Conservation (phyloP, 2,329 filamentous ascomycete species). For the Helotiales sp. region DNA sequence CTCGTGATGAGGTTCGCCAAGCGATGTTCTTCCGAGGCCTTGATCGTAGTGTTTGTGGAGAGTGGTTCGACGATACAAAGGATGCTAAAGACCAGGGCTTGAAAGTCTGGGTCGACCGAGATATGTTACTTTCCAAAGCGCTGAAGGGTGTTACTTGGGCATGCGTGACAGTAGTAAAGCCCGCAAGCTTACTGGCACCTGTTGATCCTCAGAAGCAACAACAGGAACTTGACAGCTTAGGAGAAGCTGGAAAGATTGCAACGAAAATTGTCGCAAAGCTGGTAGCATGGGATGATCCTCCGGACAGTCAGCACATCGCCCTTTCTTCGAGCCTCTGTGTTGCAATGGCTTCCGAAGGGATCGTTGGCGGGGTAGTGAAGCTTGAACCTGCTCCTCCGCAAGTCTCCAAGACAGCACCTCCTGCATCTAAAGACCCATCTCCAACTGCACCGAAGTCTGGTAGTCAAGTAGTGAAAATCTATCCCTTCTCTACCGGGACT, state of each 20-base stretch:
- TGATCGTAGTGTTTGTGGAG: slow-evolving; percentile 69
- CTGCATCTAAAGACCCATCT: slow-evolving; percentile 47
- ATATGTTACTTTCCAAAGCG: slow-evolving; percentile 72
- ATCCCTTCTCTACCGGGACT: slow-evolving; percentile 71
- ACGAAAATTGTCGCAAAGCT: slow-evolving; percentile 78
- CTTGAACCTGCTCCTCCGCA: slow-evolving; percentile 75
- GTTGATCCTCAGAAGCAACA: slow-evolving; percentile 71
- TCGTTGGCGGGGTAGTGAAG: slow-evolving; percentile 86
- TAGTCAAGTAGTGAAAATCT: slow-evolving; percentile 70
- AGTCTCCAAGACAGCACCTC: slow-evolving; percentile 27
- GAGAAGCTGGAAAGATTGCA: slow-evolving; percentile 60
- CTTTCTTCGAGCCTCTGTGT: slow-evolving; percentile 79
- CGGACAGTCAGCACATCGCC: slow-evolving; percentile 78
- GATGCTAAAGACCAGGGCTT: slow-evolving; percentile 62
- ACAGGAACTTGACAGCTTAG: slow-evolving; percentile 67
- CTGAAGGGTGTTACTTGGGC: slow-evolving; percentile 80
- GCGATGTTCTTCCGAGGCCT: slow-evolving; percentile 81
- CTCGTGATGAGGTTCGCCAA: slow-evolving; percentile 69
- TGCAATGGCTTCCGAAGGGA: slow-evolving; percentile 70
- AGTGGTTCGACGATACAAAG: slow-evolving; percentile 74
- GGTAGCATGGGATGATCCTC: slow-evolving; percentile 82
- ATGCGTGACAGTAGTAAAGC: slow-evolving; percentile 83
- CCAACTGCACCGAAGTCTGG: slow-evolving; percentile 62
- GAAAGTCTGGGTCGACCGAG: slow-evolving; percentile 83
- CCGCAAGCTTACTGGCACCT: slow-evolving; percentile 74